Evolutionary conservation across 2,329 filamentous ascomycete genomes (phyloP).

Genomic region (Chaetothyriales sp.): DNA sequence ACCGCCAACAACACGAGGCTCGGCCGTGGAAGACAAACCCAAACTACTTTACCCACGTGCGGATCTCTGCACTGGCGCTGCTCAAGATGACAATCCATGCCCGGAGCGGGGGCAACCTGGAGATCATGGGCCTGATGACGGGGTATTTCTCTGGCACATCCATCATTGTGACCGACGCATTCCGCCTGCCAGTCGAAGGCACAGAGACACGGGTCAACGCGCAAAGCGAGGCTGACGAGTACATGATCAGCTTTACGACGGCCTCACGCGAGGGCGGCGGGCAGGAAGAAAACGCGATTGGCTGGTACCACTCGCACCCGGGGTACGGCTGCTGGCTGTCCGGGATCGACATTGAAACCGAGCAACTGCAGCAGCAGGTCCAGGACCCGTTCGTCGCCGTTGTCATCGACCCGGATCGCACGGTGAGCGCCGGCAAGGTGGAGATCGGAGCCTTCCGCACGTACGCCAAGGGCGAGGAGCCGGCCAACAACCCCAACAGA

Average conservation of each 20-base stretch:
- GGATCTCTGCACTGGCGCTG: conserved; percentile 82
- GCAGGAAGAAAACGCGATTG: conserved; percentile 78
- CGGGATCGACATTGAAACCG: conserved; percentile 86
- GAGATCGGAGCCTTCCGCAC: conserved; percentile 96
- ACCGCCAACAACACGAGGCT: conserved; percentile 49
- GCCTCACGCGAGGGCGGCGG: conserved; percentile 55
- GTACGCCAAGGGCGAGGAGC: conserved; percentile 59
- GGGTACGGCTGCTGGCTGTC: conserved; percentile 97
- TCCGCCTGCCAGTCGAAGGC: conserved; percentile 85
- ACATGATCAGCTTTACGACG: conserved; percentile 75
- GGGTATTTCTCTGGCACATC: conserved; percentile 72
- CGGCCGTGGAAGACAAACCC: conserved; percentile 62
- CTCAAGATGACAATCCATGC: conserved; percentile 99
- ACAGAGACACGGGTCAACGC: conserved; percentile 98
- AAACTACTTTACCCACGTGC: conserved; percentile 81
- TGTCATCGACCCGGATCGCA: conserved; percentile 91
- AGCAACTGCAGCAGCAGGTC: conserved; percentile 69
- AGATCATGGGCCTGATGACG: conserved; percentile 97
- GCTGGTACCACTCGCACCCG: conserved; percentile 96
- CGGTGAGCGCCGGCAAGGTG: conserved; percentile 84
- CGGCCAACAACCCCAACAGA: conserved; percentile 28
- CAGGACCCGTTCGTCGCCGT: conserved; percentile 88
- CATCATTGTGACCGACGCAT: conserved; percentile 86
- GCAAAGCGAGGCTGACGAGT: conserved; percentile 90
- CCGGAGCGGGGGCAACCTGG: conserved; percentile 77